These are phyloP conservation scores for Fusarium sp. DNA, from an alignment of 2,329 filamentous ascomycete genomes.

Conservation along the genomic window DNA sequence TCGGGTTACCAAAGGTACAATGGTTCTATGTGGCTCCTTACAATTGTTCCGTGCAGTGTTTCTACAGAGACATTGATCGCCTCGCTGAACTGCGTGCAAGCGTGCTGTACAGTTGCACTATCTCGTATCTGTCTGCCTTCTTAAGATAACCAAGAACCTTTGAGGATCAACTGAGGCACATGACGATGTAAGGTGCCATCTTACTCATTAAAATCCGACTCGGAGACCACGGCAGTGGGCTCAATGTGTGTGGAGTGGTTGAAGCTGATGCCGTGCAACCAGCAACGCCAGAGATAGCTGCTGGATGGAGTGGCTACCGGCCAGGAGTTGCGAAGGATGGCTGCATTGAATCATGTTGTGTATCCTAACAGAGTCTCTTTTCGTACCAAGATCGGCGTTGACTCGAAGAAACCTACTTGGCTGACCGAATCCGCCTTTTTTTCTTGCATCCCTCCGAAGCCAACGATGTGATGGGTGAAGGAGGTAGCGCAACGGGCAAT, in stretches of 20 bases:
- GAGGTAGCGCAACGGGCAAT: not conserved
- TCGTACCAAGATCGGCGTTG: conserved; percentile 1
- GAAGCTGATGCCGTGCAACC: conserved; percentile 31
- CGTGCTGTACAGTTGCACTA: conserved; percentile 8
- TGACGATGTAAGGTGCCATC: conserved; percentile 22
- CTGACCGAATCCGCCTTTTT: not conserved
- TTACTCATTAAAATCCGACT: not conserved
- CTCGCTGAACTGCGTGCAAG: conserved; percentile 7
- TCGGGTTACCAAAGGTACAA: not conserved
- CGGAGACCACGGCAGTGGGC: not conserved
- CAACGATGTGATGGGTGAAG: not conserved
- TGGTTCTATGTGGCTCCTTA: not conserved
- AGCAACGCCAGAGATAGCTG: conserved; percentile 1
- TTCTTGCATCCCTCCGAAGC: not conserved
- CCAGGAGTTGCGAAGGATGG: not conserved
- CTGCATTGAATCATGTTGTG: conserved; percentile 13
- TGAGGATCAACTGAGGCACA: conserved; percentile 24
- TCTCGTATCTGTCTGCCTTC: conserved; percentile 19
- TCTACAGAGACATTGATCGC: not conserved
- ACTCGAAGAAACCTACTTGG: not conserved
- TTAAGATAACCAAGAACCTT: conserved; percentile 19
- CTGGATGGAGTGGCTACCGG: conserved; percentile 1
- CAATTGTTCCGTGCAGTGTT: not conserved
- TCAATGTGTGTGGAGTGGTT: conserved; percentile 9
- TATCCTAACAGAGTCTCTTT: not conserved